Base-by-base conservation (phyloP, 2,329 filamentous ascomycete species). In the Calonectria honghensis region DNA sequence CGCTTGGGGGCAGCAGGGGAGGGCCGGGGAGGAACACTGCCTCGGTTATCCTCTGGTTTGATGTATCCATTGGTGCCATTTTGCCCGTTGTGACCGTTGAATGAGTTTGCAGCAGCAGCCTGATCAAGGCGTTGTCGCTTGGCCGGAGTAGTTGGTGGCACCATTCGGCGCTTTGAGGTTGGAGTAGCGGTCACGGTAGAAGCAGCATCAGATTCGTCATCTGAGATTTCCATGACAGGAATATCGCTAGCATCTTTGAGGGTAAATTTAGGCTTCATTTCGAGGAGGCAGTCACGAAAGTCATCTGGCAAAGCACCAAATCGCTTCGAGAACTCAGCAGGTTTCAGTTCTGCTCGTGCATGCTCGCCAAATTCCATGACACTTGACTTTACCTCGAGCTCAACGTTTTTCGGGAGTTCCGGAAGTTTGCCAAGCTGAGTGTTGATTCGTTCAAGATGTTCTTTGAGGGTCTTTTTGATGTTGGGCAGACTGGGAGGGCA, bases 381-480 rank as follows among this genome's bases (percentile, higher is more conserved):
- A 14, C 91, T 90, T 2, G 89, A 89, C 27, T 89, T 89, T 0
- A 97, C 89, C 13, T 92, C 91, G 0, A 92, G 86, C n/a, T 92
- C 89, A 0, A 95, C 90, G 54, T 95, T 94, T 0, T 87, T 84
- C 0, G 94, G 93, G 0, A 94, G 89, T 48, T 95, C 93, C 0
- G 94, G 94, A 0, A 96, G 88, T 0, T 84, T 85, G 0, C 82
- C 76, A 0, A 97, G 87, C 71, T 93, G 85, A 0, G 80, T 78
- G 1, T 91, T 86, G 2, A 96, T 91, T 0, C 87, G 81, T 0
- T 83, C 75, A 0, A 94, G 87, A 6, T 90, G 86, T 0, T 79
- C 77, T 5, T 89, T 85, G 0, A 91, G 85, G 63, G 92, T 92
- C 1, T 85, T 84, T 73, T 90, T 85, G 83, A 93, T 86, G 82